Percentiles rank a stretch among this genome's conserved stretches.
Conservation (phyloP, 2,329 filamentous ascomycete species). For the Penicillium paneum region DNA sequence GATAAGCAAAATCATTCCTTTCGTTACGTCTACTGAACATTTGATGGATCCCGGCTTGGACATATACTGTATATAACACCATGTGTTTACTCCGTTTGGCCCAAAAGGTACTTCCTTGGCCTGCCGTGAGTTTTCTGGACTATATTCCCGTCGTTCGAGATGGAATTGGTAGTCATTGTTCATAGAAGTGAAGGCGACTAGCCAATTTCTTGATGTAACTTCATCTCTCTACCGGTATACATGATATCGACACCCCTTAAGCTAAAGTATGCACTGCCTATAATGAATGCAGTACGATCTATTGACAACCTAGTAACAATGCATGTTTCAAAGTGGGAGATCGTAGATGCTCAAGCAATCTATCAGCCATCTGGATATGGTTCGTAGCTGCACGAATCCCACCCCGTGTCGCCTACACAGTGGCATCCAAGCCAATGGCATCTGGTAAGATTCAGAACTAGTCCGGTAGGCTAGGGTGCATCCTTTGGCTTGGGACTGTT, state of each 20-base stretch:
- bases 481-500: conserved; percentile 41
- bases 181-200: neutral
- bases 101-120: neutral
- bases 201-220: neutral
- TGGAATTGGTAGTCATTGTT: neutral
- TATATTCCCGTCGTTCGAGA: neutral
- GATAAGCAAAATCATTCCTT: conserved; percentile 35
- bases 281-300: neutral
- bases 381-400: conserved; percentile 18
- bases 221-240: neutral
- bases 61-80: neutral
- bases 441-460: conserved; percentile 37
- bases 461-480: conserved; percentile 37
- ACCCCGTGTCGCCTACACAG: neutral
- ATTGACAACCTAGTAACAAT: neutral
- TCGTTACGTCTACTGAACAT: conserved; percentile 35
- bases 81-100: no score
- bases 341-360: conserved; percentile 10
- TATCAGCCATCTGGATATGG: conserved; percentile 19
- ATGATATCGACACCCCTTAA: neutral
- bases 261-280: neutral
- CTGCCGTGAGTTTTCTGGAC: neutral
- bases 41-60: neutral
- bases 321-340: neutral
- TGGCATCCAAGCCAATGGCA: conserved; percentile 22